These are phyloP conservation scores for Daldinia loculata DNA, from an alignment of 495 filamentous ascomycete genomes.

Conservation along the genomic window DNA sequence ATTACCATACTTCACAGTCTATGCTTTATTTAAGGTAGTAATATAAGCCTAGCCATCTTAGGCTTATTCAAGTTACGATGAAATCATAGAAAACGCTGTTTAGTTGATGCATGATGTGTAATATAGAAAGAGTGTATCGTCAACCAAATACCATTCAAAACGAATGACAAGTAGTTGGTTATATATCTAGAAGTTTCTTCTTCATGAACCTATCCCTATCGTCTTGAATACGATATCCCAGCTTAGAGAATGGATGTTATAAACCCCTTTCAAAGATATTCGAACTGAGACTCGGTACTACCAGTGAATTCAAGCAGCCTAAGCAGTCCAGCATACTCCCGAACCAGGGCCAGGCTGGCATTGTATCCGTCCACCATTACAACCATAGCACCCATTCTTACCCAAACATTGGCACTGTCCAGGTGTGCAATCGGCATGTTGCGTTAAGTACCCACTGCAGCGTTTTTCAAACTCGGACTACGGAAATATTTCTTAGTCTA, in stretches of 20 bases:
- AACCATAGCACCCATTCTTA: background rate
- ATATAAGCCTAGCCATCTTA: no score
- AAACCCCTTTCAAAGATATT: background rate
- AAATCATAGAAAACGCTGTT: no score
- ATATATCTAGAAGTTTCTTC: no score
- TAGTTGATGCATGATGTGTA: no score
- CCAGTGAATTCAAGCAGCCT: background rate
- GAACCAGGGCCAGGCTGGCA: background rate
- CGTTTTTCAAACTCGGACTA: background rate
- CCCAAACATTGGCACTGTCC: background rate
- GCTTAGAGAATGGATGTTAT: background rate
- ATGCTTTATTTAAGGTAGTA: no score
- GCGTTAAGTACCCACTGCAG: background rate
- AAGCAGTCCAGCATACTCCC: background rate
- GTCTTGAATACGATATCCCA: no score
- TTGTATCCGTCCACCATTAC: background rate
- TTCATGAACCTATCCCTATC: no score
- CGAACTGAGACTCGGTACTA: background rate
- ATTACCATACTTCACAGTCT: no score
- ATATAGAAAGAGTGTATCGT: no score
- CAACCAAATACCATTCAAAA: no score
- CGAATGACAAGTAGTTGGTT: no score
- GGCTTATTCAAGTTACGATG: no score
- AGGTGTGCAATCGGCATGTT: background rate
- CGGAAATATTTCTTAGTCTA: background rate